Percentiles rank a stretch among this genome's conserved stretches.
These are phyloP conservation scores for Cucurbita pepo DNA, from an alignment of 306 rosid species.

Conservation along the genomic window DNA sequence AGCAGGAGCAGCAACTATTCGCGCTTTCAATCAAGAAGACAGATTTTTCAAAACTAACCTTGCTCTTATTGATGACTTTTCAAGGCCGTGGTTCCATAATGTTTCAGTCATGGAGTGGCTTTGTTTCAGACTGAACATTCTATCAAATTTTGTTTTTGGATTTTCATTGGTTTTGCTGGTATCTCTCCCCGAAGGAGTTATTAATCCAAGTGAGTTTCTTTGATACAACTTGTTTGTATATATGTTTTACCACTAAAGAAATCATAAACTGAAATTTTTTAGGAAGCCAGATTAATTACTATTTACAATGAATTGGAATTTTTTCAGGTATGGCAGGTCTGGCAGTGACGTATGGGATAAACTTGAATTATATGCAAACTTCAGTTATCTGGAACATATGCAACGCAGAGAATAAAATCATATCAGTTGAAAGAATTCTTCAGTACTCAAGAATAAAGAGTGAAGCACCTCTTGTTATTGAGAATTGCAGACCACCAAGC, in stretches of 20 bases:
- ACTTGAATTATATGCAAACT: slow-evolving; percentile 78
- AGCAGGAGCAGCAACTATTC: slow-evolving; percentile 75
- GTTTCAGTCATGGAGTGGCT: slow-evolving; percentile 96
- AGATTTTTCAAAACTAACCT: slow-evolving; percentile 60
- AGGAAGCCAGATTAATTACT: neutral
- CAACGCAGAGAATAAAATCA: slow-evolving; percentile 89
- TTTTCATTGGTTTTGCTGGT: slow-evolving; percentile 71
- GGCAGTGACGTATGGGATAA: slow-evolving; percentile 94
- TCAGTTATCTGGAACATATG: slow-evolving; percentile 86
- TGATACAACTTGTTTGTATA: neutral
- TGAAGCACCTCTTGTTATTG: slow-evolving; percentile 75
- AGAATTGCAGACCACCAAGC: slow-evolving; percentile 52
- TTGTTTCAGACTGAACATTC: slow-evolving; percentile 69
- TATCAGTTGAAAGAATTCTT: slow-evolving; percentile 85
- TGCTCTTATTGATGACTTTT: slow-evolving; percentile 46
- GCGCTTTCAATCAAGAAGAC: slow-evolving; percentile 73
- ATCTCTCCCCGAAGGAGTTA: slow-evolving; percentile 76
- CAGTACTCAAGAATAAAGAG: slow-evolving; percentile 61
- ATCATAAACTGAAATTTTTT: neutral
- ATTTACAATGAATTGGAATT: slow-evolving; percentile 7
- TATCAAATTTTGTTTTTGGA: slow-evolving; percentile 87
- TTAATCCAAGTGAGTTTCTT: slow-evolving; percentile 69
- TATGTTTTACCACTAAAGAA: neutral
- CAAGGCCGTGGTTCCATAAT: slow-evolving; percentile 96
- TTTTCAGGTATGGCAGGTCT: slow-evolving; percentile 82